These are phyloP conservation scores for Trichosporon faecale DNA, from an alignment of 1,284 basidiomycete species.

Conservation along the genomic window DNA sequence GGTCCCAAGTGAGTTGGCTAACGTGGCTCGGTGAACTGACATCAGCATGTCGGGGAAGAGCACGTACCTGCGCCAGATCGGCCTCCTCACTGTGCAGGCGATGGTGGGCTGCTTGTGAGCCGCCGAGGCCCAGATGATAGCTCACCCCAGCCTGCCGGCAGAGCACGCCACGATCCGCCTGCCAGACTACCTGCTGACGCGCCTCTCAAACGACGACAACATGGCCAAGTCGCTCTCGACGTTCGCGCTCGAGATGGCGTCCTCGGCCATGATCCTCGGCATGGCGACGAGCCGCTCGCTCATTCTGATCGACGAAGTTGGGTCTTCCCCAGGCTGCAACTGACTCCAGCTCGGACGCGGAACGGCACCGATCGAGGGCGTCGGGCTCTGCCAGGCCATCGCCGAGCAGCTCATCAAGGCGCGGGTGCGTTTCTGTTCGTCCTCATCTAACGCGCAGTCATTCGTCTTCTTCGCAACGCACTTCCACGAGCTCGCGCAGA, in stretches of 20 bases:
- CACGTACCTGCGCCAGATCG: constrained; percentile 84
- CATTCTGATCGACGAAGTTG: constrained; percentile 82
- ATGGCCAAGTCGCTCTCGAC: constrained; percentile 84
- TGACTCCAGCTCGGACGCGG: constrained; percentile 58
- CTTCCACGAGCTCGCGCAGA: constrained; percentile 46
- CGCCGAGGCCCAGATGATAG: background rate
- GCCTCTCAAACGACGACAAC: constrained; percentile 76
- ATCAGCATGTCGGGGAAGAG: constrained; percentile 86
- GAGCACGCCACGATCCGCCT: constrained; percentile 82
- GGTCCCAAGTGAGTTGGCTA: constrained; percentile 69
- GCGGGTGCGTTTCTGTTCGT: constrained; percentile 58
- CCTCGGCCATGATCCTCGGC: constrained; percentile 80
- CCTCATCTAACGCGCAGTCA: constrained; percentile 54
- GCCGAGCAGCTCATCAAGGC: constrained; percentile 75
- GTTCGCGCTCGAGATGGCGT: constrained; percentile 88
- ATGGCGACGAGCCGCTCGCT: constrained; percentile 71
- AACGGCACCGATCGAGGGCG: constrained; percentile 78
- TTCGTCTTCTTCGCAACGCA: constrained; percentile 89
- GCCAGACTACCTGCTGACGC: constrained; percentile 76
- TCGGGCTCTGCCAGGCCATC: constrained; percentile 88
- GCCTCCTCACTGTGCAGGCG: constrained; percentile 76
- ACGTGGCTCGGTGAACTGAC: background rate
- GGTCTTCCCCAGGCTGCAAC: constrained; percentile 39
- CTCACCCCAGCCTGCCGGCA: constrained; percentile 64
- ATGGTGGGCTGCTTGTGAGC: constrained; percentile 75